Conservation (phyloP, 176 grass and related monocot species). For the Stipa capillata region DNA sequence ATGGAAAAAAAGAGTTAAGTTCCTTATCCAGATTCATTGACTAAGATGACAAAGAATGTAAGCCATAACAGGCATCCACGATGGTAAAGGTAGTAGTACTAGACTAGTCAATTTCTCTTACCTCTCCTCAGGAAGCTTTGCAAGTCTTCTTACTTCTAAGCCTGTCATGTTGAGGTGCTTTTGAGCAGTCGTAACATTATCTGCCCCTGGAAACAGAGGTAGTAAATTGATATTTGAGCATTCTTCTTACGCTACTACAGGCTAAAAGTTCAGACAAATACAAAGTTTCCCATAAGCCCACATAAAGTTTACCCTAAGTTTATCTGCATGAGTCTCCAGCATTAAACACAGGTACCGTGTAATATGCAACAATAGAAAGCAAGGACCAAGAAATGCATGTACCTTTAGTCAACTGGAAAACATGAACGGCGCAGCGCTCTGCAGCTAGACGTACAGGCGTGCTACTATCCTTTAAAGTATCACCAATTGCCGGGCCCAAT, state of each 20-base stretch:
- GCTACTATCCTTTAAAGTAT: conserved; percentile 69
- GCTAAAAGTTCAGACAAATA: background rate
- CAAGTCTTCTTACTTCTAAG: conserved; percentile 88
- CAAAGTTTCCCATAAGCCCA: background rate
- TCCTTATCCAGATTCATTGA: background rate
- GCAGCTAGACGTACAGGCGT: conserved; percentile 80
- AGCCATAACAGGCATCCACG: background rate
- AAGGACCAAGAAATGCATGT: background rate
- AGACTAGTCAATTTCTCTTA: conserved; percentile 20
- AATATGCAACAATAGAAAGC: background rate
- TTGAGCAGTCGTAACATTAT: conserved; percentile 71
- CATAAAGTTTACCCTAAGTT: background rate
- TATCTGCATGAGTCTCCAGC: background rate
- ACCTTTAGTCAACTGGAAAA: conserved; percentile 96
- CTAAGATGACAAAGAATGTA: background rate
- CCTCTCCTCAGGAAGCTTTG: conserved; percentile 90
- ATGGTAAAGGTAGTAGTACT: background rate
- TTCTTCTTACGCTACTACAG: background rate
- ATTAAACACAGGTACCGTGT: background rate
- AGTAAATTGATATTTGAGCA: background rate
- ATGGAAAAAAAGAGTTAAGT: conserved; percentile 11
- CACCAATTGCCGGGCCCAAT: conserved; percentile 69
- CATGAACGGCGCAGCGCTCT: conserved; percentile 84
- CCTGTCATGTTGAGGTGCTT: conserved; percentile 84
- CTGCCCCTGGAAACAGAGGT: conserved; percentile 44